A percentile compares a stretch with the other conserved stretches of the same genome.
Conservation (phyloP, 768 basidiomycete species). For the Collybiopsis confluens region DNA sequence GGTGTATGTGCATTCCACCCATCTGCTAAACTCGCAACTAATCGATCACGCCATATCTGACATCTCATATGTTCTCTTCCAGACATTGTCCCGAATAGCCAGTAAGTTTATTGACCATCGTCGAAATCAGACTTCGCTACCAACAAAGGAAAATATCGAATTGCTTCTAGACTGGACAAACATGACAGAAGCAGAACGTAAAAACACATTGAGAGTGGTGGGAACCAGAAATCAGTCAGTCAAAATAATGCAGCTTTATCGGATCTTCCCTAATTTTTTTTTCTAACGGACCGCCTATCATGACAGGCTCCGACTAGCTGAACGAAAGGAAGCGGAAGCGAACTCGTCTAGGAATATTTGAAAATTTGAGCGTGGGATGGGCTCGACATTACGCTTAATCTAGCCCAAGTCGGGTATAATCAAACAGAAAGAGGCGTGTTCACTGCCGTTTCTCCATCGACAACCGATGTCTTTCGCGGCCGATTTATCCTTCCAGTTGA, state of each 20-base stretch:
- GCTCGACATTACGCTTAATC: too few species aligned
- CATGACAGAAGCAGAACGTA: conserved; percentile 39
- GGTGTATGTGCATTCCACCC: conserved; percentile 39
- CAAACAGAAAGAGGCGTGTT: too few species aligned
- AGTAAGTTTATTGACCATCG: background rate
- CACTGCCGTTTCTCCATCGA: too few species aligned
- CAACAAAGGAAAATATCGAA: conserved; percentile 17
- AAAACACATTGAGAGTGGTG: conserved; percentile 39
- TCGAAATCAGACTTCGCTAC: too few species aligned
- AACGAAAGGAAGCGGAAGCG: background rate
- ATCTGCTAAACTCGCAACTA: too few species aligned
- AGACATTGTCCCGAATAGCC: conserved; percentile 7
- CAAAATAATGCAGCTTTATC: background rate
- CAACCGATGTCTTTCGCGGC: too few species aligned
- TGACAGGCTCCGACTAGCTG: conserved; percentile 1
- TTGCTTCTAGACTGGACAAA: conserved; percentile 44
- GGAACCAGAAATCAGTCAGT: conserved; percentile 30
- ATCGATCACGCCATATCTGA: too few species aligned
- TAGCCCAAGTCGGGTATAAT: too few species aligned
- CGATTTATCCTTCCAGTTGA: too few species aligned
- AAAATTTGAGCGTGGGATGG: too few species aligned
- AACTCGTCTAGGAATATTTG: too few species aligned
- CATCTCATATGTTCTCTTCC: background rate
- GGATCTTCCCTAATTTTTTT: background rate
- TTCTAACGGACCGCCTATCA: too few species aligned